Base-by-base conservation (phyloP, 192 early-diverging fungal genomes). In the Podila epigama region DNA sequence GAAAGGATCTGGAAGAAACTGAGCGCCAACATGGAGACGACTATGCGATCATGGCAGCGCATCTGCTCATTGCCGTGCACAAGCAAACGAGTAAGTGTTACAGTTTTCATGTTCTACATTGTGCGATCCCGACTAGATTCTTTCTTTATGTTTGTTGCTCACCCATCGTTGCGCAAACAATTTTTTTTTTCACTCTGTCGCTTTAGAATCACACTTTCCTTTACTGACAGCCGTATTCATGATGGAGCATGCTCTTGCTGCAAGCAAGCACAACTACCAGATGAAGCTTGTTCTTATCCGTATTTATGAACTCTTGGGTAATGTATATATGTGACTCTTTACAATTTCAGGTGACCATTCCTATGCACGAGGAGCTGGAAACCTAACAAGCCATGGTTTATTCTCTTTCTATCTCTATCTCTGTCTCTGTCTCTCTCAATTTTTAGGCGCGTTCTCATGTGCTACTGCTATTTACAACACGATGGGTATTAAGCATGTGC, bases 401-500 rank as follows among this genome's bases (percentile, higher is more conserved):
- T 39, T 37, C 56, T 36, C 9, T 50, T 28, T 63, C 34, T 33
- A 39, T 7, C 54, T 39, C 29, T 59, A 58, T 29, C 32, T 37
- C n/a, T n/a, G n/a, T 32, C 42, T 13, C 15, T 28, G 28, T 27
- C 42, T 32, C 51, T 16, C 11, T 58, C 16, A 22, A 4, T 50
- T 41, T 39, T 40, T 52, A 88, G 91, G 90, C 15, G 88, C 84
- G 32, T 88, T 81, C 68, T 70, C 81, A 29, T 89, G 89, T 18
- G 81, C 92, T 7, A 72, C 83, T 31, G 81, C 81, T 15, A 82
- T 94, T 55, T 89, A 85, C 80, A 83, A 83, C 54, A 84, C 89
- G 0, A 86, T 98, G 84, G 90, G 91, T 57, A 89, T 97, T 75
- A 98, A 98, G 72, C 88, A 96, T 70, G 86, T 97, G n/a, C 94